Base-by-base conservation (phyloP, 805 yeast species). In the Saccharomycopsis fodiens region DNA sequence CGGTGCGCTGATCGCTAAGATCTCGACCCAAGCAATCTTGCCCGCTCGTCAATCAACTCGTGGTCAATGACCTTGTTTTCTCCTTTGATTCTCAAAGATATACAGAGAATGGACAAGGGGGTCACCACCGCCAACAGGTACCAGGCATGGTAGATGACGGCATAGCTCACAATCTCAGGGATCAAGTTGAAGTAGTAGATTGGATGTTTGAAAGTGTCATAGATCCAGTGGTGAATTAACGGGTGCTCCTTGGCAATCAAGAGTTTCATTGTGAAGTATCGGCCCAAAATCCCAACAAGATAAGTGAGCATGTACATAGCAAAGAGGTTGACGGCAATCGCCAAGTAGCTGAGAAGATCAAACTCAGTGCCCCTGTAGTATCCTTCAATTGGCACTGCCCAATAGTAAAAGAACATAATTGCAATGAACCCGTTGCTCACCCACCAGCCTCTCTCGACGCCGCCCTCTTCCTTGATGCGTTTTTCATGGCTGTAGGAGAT, bases 151-250 rank as follows among this genome's bases (percentile, higher is more conserved):
- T 19, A 36, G 23, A 36, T 36, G 13, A 36, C 4, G 4, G 12
- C 21, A 6, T 19, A 19, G 21, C 39, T 19, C n/a, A 19, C 23
- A 12, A 10, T 10, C 21, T 36, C 39, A 6, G 39, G 39, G 23
- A 17, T 36, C 25, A 36, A 17, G 21, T 36, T 36, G 13, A 36
- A 36, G 39, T 36, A 36, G 39, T 36, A 36, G 21, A 17, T 36
- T 10, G 39, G 39, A 12, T 36, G 39, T 13, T 36, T 36, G 39
- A 20, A 8, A 19, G 4, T 12, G 7, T 19, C 23, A 19, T 5
- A n/a, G 16, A 36, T 4, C 15, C 27, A 17, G 39, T 19, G 20
- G 15, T 36, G 20, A 25, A 36, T 36, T 25, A 36, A 8, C 20
- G 39, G 39, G 23, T 36, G 39, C 25, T 13, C 5, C 23, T 36